phyloP scores from a whole-genome alignment of 2,329 filamentous ascomycete genomes.

The Teratosphaeriaceae sp. region DNA sequence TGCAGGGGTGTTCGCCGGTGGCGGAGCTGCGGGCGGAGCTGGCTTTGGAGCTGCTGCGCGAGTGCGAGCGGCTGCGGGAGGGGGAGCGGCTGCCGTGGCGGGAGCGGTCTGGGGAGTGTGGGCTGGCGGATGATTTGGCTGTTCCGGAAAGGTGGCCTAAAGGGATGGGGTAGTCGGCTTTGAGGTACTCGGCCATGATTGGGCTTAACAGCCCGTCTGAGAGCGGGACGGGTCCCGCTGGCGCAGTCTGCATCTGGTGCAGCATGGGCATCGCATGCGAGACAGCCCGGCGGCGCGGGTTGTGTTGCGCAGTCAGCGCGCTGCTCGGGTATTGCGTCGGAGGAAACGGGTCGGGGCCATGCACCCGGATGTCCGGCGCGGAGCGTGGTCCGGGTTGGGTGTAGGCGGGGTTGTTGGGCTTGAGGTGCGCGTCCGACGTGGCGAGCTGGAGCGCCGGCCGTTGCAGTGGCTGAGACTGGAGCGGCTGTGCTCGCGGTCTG shows the following conservation, averaged over 20 bases:
- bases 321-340: neutral
- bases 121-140: neutral
- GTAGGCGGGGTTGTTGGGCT: neutral
- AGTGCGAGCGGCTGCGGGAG: neutral
- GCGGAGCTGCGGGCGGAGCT: neutral
- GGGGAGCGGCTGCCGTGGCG: neutral
- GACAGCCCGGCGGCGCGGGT: neutral
- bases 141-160: neutral
- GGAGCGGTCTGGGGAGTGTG: neutral
- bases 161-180: neutral
- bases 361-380: conserved; percentile 1
- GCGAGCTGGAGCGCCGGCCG: neutral
- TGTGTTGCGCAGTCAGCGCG: neutral
- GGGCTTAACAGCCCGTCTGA: neutral
- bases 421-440: neutral
- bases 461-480: neutral
- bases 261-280: neutral
- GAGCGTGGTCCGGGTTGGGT: neutral
- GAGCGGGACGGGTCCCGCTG: neutral
- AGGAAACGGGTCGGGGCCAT: neutral
- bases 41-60: neutral
- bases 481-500: neutral
- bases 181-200: neutral
- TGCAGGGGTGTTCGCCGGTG: neutral
- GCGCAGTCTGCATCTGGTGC: neutral